Evolutionary conservation across 495 filamentous ascomycete genomes (phyloP), one percentile per base, ranked within the genome.

Genomic region (Aspergillus baeticus): DNA sequence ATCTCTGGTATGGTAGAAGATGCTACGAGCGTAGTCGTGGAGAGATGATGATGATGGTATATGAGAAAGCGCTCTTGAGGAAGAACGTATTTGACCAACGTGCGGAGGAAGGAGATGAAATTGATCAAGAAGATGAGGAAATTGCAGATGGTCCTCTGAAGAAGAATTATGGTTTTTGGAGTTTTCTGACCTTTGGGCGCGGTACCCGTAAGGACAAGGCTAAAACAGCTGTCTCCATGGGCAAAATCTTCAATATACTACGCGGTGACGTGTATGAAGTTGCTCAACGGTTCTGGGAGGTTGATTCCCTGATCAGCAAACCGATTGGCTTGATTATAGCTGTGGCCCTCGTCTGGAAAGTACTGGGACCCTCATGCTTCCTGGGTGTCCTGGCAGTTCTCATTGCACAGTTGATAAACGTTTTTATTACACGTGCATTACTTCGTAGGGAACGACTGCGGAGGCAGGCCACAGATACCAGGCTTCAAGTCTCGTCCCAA

Each of bases 1-100:
- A 67, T 44, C 69, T 91, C 0, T 93, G 90, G 89, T 91, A 84
- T 62, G 80, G 81, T 49, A 79, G 90, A 45, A 80, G 90, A 48
- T 79, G 79, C 54, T 95, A 93, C 60, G 90, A 95, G 62, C 76
- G 90, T 46, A 88, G 87, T 5, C 75, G 90, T 39, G 90, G 90
- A 8, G 90, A 92, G 65, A 85, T 93, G 84, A 86, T 95, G 46
- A 93, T 89, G 51, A 92, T 91, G 83, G 76, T 94, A 22, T 92
- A 92, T 54, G 89, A 91, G 64, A 95, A 95, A 70, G 90, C 88
- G 0, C 69, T 94, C 8, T 81, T 83, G 5, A 74, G 90, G 31
- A 92, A 93, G 69, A 78, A 78, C 22, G 81, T 89, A 0, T 79
- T 88, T 51, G 83, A 83, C 8, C 65, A 78, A 26, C 47, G 63